Conservation (phyloP, 345 rosid genomes). For the Limnanthes douglasii region DNA sequence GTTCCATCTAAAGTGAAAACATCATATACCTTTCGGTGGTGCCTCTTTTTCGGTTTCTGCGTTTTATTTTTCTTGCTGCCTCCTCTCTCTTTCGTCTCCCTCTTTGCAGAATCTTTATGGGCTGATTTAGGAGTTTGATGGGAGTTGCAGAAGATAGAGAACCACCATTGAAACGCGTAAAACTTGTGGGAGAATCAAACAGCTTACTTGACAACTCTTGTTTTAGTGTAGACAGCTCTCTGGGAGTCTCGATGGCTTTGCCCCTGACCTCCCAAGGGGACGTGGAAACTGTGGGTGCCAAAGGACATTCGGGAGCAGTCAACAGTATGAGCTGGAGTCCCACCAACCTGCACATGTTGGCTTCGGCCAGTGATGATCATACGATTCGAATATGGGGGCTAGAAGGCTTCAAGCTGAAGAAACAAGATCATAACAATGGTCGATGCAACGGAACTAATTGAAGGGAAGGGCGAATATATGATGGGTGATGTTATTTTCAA, state of each 20-base stretch:
- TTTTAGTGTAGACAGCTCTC: conserved; percentile 23
- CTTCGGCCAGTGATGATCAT: conserved; percentile 58
- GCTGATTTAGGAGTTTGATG: conserved; percentile 52
- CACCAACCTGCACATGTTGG: conserved; percentile 47
- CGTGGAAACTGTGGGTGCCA: conserved; percentile 33
- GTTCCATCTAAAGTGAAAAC: no score
- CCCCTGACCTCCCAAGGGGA: conserved; percentile 56
- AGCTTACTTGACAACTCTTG: conserved; percentile 22
- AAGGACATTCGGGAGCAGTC: conserved; percentile 55
- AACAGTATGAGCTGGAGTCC: conserved; percentile 78
- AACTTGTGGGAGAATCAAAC: conserved; percentile 25
- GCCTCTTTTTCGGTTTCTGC: no score
- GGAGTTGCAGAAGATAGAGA: conserved; percentile 60
- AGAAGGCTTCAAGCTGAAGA: conserved; percentile 18
- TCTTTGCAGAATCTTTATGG: conserved; percentile 39
- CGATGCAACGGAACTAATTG: no score
- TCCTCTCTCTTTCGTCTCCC: no score
- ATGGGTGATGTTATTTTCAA: no score
- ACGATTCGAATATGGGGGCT: conserved; percentile 70
- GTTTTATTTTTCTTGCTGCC: no score
- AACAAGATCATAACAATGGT: no score
- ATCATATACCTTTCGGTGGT: no score
- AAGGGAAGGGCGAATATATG: no score
- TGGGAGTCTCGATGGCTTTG: conserved; percentile 54
- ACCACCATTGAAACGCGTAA: conserved; percentile 53